Percentiles rank a stretch among this genome's conserved stretches.
Evolutionary conservation across 495 filamentous ascomycete species (phyloP).

Genomic region (Chaetomium tenue): DNA sequence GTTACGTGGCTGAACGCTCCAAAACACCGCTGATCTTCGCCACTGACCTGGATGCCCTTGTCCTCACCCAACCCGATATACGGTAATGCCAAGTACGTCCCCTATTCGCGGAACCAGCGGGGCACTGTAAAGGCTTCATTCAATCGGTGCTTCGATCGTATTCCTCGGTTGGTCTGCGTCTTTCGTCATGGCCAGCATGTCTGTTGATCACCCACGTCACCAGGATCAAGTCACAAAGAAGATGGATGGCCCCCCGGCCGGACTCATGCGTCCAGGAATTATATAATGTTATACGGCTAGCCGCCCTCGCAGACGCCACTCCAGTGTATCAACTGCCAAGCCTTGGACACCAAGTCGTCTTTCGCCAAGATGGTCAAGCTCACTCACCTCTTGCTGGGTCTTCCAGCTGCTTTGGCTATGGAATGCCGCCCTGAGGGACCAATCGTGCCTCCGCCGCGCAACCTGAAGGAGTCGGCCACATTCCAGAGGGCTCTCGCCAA

Average conservation of each 20-base stretch:
- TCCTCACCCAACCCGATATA: background rate
- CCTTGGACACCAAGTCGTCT: background rate
- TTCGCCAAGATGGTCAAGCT: background rate
- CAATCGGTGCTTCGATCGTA: background rate
- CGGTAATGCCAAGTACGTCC: background rate
- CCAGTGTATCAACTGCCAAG: background rate
- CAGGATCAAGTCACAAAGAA: background rate
- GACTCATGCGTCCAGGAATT: background rate
- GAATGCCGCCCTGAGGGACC: conserved; percentile 6
- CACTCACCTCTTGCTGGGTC: background rate
- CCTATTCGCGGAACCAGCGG: background rate
- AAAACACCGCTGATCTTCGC: background rate
- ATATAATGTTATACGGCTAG: background rate
- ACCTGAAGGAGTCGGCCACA: background rate
- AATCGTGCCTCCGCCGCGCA: conserved; percentile 5
- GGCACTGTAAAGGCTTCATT: background rate
- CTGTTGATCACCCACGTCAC: background rate
- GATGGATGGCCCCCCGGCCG: background rate
- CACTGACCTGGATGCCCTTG: background rate
- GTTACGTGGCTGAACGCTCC: background rate
- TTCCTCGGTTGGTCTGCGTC: background rate
- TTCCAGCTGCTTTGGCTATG: background rate
- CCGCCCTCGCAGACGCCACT: background rate
- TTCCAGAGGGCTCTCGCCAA: conserved; percentile 1
- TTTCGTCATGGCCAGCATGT: background rate